Evolutionary conservation across 345 rosid genomes (phyloP), one percentile per base, ranked within the genome.

Genomic region (Syzygium grande): DNA sequence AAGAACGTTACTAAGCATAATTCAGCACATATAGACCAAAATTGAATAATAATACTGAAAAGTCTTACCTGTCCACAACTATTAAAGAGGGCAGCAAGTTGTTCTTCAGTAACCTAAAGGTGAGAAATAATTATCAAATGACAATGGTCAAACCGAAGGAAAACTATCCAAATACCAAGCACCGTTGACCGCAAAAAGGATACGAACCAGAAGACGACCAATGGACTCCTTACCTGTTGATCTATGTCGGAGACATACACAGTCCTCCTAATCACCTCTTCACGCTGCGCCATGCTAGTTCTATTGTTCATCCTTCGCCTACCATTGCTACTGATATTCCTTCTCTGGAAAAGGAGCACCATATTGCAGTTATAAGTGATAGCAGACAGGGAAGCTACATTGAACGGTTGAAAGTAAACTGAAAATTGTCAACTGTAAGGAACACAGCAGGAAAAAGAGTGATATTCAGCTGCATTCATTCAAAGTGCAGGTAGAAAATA

Each of bases 21-120:
- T 87, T 87, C 73, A 86, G 27, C 51, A n/a, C 63, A 23, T 19
- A 73, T 84, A 7, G 49, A 73, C 23, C 41, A 41, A 52, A 43
- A 55, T 55, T 34, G 38, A 46, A 83, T 83, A 51, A n/a, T 2
- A 38, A 52, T 86, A 84, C 14, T 6, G n/a, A 84, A 54, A 80
- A 68, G 2, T 56, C 34, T 80, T 88, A 96, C 99, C 92, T 93
- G 96, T 88, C 99, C 99, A 80, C 96, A 97, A 38, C 90, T 91
- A 73, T 92, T 91, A 91, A 97, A 97, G 86, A 97, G 95, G 85
- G 94, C 94, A 21, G 99, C 99, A 89, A 97, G 97, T 88, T 95
- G 98, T 92, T 95, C 98, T 91, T 97, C 99, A 84, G 99, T 97
- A 68, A 95, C 98, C 99, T 94, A 52, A 52, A 84, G n/a, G n/a